These are phyloP conservation scores for Coemansia sp. DNA, from an alignment of 192 early-diverging fungal species.

Conservation along the genomic window DNA sequence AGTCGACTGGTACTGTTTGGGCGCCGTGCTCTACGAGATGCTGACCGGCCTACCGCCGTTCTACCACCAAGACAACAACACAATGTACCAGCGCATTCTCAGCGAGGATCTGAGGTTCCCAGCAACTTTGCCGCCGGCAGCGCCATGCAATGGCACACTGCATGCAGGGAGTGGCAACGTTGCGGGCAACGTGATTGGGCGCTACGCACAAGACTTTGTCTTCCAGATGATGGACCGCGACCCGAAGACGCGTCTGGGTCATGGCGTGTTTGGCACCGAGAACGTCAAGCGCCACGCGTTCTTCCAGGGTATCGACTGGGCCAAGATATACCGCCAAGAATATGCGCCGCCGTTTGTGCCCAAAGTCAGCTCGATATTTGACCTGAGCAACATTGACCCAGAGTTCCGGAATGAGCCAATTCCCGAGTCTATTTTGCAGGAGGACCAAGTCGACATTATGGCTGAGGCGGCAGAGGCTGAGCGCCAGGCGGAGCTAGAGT, in stretches of 20 bases:
- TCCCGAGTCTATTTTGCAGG: slow-evolving; percentile 37
- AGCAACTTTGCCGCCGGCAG: slow-evolving; percentile 24
- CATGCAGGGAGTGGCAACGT: slow-evolving; percentile 19
- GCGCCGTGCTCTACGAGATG: slow-evolving; percentile 70
- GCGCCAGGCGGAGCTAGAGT: slow-evolving; percentile 36
- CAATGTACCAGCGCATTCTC: slow-evolving; percentile 50
- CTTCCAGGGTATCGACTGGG: slow-evolving; percentile 67
- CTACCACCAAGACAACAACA: slow-evolving; percentile 51
- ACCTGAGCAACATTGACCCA: slow-evolving; percentile 55
- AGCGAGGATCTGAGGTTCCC: slow-evolving; percentile 45
- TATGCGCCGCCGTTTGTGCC: slow-evolving; percentile 70
- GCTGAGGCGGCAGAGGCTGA: slow-evolving; percentile 45
- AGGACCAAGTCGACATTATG: slow-evolving; percentile 39
- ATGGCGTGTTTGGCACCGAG: slow-evolving; percentile 58
- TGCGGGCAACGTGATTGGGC: slow-evolving; percentile 16
- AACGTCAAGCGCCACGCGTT: slow-evolving; percentile 66
- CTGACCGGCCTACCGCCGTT: slow-evolving; percentile 68
- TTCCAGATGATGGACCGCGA: slow-evolving; percentile 62
- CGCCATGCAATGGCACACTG: slow-evolving; percentile 27
- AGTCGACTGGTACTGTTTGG: slow-evolving; percentile 78
- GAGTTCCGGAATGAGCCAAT: slow-evolving; percentile 56
- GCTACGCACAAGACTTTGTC: slow-evolving; percentile 47
- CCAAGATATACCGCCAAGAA: slow-evolving; percentile 60
- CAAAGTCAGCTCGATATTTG: slow-evolving; percentile 57
- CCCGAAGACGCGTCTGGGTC: slow-evolving; percentile 60